These are phyloP conservation scores for Pythium dissimile DNA, from an alignment of 352 stramenopile genomes.

Conservation along the genomic window DNA sequence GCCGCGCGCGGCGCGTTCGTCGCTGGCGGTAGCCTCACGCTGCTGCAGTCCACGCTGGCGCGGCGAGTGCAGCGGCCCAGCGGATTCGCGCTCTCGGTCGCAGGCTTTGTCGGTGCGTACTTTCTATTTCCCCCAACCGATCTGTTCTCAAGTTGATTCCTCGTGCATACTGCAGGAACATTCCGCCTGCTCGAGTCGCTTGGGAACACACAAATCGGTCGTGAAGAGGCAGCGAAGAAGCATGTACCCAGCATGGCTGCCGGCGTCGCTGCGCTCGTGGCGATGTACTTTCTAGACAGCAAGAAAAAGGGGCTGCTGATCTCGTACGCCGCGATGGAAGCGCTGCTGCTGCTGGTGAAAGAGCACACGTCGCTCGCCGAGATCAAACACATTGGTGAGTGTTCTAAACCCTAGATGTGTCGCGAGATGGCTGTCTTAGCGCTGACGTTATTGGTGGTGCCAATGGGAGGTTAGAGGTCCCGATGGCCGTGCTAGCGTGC, in stretches of 20 bases:
- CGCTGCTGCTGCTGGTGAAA: slow-evolving; percentile 35
- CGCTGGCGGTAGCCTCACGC: slow-evolving; percentile 34
- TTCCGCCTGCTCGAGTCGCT: slow-evolving; percentile 23
- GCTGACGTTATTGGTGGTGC: background rate
- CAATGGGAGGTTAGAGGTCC: too few species aligned
- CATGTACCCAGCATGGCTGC: slow-evolving; percentile 16
- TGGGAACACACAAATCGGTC: background rate
- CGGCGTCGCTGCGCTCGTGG: slow-evolving; percentile 24
- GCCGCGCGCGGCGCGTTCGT: slow-evolving; percentile 37
- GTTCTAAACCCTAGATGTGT: too few species aligned
- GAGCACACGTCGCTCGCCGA: slow-evolving; percentile 42
- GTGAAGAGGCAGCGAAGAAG: background rate
- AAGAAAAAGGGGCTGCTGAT: slow-evolving; percentile 52
- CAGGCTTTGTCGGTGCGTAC: slow-evolving; percentile 51
- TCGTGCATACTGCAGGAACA: slow-evolving; percentile 6
- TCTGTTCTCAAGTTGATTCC: background rate
- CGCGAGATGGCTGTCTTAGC: too few species aligned
- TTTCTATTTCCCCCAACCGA: background rate
- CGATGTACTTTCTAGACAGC: slow-evolving; percentile 42
- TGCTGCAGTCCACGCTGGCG: slow-evolving; percentile 41
- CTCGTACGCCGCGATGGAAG: slow-evolving; percentile 58
- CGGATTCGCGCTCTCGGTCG: slow-evolving; percentile 47
- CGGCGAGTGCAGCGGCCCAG: slow-evolving; percentile 36
- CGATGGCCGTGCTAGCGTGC: slow-evolving; percentile 32
- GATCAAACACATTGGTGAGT: slow-evolving; percentile 47